Conservation (phyloP, 805 yeast species). For the Millerago galiae region DNA sequence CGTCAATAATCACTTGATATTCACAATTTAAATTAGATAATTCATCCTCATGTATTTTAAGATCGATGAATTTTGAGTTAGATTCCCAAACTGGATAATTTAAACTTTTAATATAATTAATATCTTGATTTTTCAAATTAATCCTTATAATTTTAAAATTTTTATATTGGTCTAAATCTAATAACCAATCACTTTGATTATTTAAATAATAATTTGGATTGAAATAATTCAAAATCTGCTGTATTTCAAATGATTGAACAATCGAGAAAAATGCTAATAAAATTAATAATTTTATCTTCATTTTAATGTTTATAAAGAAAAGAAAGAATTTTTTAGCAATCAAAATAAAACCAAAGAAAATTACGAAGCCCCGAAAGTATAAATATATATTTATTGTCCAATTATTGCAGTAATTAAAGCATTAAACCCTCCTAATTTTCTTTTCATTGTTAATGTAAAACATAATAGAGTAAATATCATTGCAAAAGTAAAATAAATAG, state of each 20-base stretch:
- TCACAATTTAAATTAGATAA: not conserved
- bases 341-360: too few species aligned
- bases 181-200: too few species aligned
- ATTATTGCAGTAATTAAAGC: not conserved
- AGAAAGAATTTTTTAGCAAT: too few species aligned
- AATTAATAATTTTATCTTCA: too few species aligned
- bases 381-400: not conserved
- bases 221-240: too few species aligned
- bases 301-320: too few species aligned
- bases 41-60: conserved; percentile 23
- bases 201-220: too few species aligned
- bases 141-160: conserved; percentile 16
- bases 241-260: too few species aligned
- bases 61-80: conserved; percentile 39
- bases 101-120: too few species aligned
- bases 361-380: not conserved
- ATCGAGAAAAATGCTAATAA: too few species aligned
- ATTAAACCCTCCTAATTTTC: not conserved
- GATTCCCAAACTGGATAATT: conserved; percentile 39
- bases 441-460: not conserved
- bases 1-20: conserved; percentile 39
- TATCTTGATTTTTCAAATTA: not conserved
- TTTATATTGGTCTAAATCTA: conserved; percentile 12
- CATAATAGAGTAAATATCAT: conserved; percentile 2
- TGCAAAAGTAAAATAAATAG: not conserved